These are phyloP conservation scores for Rhizopogon rudus DNA, from an alignment of 768 basidiomycete genomes.

Conservation along the genomic window DNA sequence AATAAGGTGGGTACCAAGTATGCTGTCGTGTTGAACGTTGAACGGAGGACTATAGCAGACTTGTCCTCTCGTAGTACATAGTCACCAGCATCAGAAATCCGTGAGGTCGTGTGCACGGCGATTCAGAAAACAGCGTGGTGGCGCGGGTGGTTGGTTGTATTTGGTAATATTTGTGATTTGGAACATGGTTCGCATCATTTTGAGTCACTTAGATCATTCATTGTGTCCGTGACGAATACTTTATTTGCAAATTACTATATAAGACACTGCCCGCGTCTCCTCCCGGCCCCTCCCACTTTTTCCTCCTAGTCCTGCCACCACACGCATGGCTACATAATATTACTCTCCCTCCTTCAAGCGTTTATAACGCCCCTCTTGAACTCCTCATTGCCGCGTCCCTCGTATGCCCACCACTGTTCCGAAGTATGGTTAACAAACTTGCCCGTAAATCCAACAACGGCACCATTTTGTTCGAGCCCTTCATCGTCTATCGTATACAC, in stretches of 20 bases:
- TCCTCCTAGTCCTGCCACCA: conserved; percentile 23
- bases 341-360: conserved; percentile 13
- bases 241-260: conserved; percentile 40
- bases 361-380: not conserved
- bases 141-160: conserved; percentile 14
- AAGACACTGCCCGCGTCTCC: conserved; percentile 26
- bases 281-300: conserved; percentile 7
- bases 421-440: conserved; percentile 81
- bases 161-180: conserved; percentile 13
- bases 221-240: not conserved
- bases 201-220: conserved; percentile 29
- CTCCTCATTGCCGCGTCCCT: conserved; percentile 19
- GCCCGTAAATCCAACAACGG: conserved; percentile 79
- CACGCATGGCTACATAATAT: conserved; percentile 32
- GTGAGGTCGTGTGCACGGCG: not conserved
- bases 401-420: conserved; percentile 24
- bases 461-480: conserved; percentile 82
- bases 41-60: no score
- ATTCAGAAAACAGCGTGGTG: not conserved
- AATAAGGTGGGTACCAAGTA: no score
- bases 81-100: no score
- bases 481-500: conserved; percentile 86
- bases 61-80: not conserved
- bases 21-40: no score
- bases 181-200: conserved; percentile 18